phyloP scores from a whole-genome alignment of 345 rosid species.

The Euphorbia tirucalli region DNA sequence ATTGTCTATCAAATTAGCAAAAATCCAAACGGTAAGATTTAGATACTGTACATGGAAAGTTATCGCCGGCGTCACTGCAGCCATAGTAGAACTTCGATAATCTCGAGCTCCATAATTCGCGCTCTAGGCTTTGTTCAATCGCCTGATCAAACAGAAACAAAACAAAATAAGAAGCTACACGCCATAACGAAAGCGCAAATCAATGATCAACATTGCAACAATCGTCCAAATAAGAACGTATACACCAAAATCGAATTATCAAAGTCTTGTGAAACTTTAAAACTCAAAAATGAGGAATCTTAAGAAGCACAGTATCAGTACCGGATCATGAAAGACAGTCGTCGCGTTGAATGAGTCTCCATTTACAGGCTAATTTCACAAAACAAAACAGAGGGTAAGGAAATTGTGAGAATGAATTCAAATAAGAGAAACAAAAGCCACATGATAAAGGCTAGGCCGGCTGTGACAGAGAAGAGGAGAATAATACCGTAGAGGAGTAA shows the following conservation, averaged over 20 bases:
- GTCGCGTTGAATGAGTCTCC: conserved; percentile 12
- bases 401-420: neutral
- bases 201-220: neutral
- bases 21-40: neutral
- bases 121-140: conserved; percentile 44
- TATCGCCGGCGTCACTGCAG: conserved; percentile 66
- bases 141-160: conserved; percentile 30
- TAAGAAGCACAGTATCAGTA: neutral
- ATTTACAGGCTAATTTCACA: conserved; percentile 25
- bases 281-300: neutral
- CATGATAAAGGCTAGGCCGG: no score
- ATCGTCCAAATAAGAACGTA: neutral
- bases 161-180: neutral
- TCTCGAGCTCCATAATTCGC: conserved; percentile 66
- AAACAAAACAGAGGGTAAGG: conserved; percentile 8
- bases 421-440: neutral
- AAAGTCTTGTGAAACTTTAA: neutral
- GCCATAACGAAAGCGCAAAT: neutral
- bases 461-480: neutral
- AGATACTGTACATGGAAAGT: conserved; percentile 46
- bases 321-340: conserved; percentile 54
- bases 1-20: neutral
- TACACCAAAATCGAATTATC: neutral
- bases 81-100: conserved; percentile 59
- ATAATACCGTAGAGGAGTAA: conserved; percentile 26